phyloP scores from a whole-genome alignment of 345 rosid species.

The Salix dunnii region DNA sequence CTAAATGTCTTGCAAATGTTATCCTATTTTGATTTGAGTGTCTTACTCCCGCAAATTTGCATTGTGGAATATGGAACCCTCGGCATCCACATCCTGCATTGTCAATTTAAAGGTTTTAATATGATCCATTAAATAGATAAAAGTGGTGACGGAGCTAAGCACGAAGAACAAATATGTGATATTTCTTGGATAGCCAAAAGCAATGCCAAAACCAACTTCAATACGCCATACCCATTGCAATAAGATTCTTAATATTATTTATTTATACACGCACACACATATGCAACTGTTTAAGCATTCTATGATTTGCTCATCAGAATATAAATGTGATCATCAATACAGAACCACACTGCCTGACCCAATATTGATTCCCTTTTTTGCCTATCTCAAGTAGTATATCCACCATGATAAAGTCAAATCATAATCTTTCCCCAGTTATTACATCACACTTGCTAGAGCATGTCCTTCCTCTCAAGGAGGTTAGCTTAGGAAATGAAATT shows the following conservation, averaged over 20 bases:
- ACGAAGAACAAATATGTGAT: not conserved
- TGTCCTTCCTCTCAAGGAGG: not conserved
- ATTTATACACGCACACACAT: no score
- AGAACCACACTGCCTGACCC: not conserved
- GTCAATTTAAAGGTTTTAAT: constrained; percentile 14
- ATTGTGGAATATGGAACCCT: constrained; percentile 79
- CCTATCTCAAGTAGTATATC: not conserved
- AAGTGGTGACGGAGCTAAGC: not conserved
- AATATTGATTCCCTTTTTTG: not conserved
- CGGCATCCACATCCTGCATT: constrained; percentile 76
- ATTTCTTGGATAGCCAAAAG: not conserved
- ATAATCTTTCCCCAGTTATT: not conserved
- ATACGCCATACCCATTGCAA: not conserved
- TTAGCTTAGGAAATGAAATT: not conserved
- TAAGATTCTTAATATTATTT: not conserved
- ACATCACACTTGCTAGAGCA: not conserved
- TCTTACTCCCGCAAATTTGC: constrained; percentile 92
- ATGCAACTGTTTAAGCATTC: not conserved
- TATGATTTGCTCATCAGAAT: not conserved
- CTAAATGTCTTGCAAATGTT: not conserved
- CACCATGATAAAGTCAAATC: not conserved
- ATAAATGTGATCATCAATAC: not conserved
- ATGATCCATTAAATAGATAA: constrained; percentile 7
- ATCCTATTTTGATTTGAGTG: constrained; percentile 6
- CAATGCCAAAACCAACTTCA: not conserved